Evolutionary conservation across 495 filamentous ascomycete species (phyloP).

Genomic region (Articulospora tetracladia): DNA sequence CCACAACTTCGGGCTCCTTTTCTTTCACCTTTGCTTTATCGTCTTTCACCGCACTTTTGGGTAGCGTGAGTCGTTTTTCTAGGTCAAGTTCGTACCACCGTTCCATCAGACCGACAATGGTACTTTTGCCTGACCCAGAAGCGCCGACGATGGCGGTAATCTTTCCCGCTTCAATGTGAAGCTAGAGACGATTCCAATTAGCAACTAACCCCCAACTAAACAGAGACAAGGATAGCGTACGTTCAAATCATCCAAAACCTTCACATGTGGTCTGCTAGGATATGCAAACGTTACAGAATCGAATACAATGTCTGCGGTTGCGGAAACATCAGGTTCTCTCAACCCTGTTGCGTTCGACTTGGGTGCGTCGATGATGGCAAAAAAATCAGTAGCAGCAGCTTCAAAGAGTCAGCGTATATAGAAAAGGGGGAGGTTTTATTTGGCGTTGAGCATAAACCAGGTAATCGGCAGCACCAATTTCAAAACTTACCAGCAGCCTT

Average conservation of each 20-base stretch:
- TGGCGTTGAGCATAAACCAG: too few species aligned
- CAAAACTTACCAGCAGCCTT: slow-evolving; percentile 34
- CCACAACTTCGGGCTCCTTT: background rate
- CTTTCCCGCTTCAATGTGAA: slow-evolving; percentile 62
- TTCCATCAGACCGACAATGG: slow-evolving; percentile 85
- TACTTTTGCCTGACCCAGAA: slow-evolving; percentile 85
- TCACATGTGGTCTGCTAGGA: slow-evolving; percentile 62
- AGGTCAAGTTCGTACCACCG: slow-evolving; percentile 76
- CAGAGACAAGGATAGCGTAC: slow-evolving; percentile 31
- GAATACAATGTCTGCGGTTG: slow-evolving; percentile 54
- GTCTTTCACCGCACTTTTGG: slow-evolving; percentile 21
- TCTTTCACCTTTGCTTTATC: slow-evolving; percentile 15
- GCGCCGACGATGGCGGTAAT: slow-evolving; percentile 87
- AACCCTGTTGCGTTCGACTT: slow-evolving; percentile 40
- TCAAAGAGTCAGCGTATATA: too few species aligned
- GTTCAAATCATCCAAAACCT: slow-evolving; percentile 52
- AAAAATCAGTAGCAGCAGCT: slow-evolving; percentile 50
- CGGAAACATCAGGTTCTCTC: slow-evolving; percentile 38
- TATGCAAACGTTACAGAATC: slow-evolving; percentile 62
- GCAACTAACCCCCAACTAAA: background rate
- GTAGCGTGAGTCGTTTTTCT: slow-evolving; percentile 24
- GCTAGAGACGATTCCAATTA: background rate
- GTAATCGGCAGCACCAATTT: too few species aligned
- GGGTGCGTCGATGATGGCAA: slow-evolving; percentile 52
- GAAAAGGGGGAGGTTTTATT: too few species aligned